Conservation (phyloP, 208 protist genomes). For the Acanthamoeba castellanii region DNA sequence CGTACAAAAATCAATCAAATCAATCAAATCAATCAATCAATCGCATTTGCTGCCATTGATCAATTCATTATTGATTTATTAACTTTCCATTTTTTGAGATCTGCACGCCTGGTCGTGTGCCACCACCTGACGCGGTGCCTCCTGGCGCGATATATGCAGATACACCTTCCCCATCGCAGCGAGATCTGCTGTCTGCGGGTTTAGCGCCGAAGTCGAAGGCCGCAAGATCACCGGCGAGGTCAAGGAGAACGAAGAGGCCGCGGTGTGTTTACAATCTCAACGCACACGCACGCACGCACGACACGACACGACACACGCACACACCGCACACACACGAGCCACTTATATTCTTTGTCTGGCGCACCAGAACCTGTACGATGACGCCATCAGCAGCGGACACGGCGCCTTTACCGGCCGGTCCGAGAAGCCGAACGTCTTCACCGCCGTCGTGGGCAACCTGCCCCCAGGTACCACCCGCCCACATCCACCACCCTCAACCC, state of each 20-base stretch:
- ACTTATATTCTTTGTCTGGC: neutral
- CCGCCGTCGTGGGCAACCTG: constrained; percentile 26
- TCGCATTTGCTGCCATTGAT: neutral
- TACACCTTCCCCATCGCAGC: neutral
- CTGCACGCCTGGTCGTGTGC: neutral
- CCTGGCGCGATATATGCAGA: neutral
- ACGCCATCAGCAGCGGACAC: constrained; percentile 14
- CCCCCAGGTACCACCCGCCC: neutral
- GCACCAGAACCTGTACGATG: constrained; percentile 28
- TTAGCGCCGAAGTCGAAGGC: constrained; percentile 46
- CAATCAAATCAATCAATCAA: neutral
- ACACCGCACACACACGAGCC: neutral
- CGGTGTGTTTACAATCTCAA: neutral
- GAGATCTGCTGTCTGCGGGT: constrained; percentile 7
- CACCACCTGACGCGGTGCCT: neutral
- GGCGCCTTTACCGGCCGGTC: neutral
- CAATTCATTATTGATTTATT: neutral
- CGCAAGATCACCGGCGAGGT: neutral
- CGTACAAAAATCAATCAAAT: neutral
- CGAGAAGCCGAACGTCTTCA: constrained; percentile 38
- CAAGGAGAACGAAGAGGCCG: constrained; percentile 55
- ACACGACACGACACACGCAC: neutral
- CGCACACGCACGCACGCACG: neutral
- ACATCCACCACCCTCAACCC: neutral
- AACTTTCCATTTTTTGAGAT: neutral